Evolutionary conservation across 306 rosid genomes (phyloP).

Genomic region (Cyclanthera cordifolia): DNA sequence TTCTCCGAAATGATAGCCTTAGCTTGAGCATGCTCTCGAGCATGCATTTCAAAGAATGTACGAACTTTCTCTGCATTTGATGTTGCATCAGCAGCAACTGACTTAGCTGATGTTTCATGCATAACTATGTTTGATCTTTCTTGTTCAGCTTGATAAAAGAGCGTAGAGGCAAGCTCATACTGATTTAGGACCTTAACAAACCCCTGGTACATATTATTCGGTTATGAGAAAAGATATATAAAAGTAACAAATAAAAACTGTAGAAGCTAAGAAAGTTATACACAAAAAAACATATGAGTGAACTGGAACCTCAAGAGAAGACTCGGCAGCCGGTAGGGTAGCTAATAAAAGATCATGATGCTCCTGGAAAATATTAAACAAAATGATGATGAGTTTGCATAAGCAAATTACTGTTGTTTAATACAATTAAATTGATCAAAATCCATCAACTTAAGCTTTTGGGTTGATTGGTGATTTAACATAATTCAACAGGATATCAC

Average conservation of each 20-base stretch:
- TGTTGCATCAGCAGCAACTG: conserved; percentile 82
- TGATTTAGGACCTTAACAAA: conserved; percentile 61
- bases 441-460: no score
- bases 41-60: conserved; percentile 71
- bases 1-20: conserved; percentile 67
- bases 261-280: conserved; percentile 7
- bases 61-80: conserved; percentile 51
- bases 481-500: no score
- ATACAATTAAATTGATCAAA: no score
- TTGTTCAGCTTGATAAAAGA: conserved; percentile 71
- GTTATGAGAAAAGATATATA: conserved; percentile 17
- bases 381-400: background rate
- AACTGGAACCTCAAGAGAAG: conserved; percentile 68
- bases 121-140: conserved; percentile 60
- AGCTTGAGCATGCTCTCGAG: conserved; percentile 72
- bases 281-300: conserved; percentile 7
- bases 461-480: no score
- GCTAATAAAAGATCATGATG: conserved; percentile 89
- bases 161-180: conserved; percentile 51
- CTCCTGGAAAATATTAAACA: conserved; percentile 42
- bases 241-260: conserved; percentile 4
- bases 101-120: conserved; percentile 76
- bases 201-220: conserved; percentile 44
- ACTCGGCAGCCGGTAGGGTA: conserved; percentile 75
- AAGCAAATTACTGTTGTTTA: no score